Conservation (phyloP, 2,329 filamentous ascomycete species). For the Plenodomus lindquistii region DNA sequence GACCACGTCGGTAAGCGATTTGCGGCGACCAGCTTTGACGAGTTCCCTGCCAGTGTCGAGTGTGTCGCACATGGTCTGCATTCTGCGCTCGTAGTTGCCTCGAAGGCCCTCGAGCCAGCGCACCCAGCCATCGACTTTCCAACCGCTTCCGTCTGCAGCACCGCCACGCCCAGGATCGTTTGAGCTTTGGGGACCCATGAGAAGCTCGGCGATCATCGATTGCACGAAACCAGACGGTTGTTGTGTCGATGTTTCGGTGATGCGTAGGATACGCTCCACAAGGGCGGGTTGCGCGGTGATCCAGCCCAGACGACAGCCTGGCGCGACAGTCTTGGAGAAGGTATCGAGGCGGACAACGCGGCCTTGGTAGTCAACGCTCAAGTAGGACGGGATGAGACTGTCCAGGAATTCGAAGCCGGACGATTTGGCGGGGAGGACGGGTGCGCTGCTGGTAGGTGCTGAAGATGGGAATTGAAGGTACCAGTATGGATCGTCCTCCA, state of each 20-base stretch:
- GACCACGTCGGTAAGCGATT: conserved; percentile 34
- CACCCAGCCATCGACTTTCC: conserved; percentile 85
- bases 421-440: conserved; percentile 51
- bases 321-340: conserved; percentile 90
- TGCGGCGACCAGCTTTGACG: conserved; percentile 62
- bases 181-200: conserved; percentile 70
- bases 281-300: conserved; percentile 81
- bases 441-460: conserved; percentile 42
- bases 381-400: conserved; percentile 79
- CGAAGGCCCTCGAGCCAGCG: conserved; percentile 87
- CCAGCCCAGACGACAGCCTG: conserved; percentile 88
- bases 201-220: conserved; percentile 73
- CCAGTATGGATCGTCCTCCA: conserved; percentile 97
- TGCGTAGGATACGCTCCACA: conserved; percentile 72
- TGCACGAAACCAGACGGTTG: conserved; percentile 91
- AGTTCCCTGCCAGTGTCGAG: conserved; percentile 71
- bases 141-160: conserved; percentile 61
- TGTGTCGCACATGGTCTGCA: conserved; percentile 75
- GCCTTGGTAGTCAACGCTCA: conserved; percentile 80
- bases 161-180: conserved; percentile 52
- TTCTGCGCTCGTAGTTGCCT: conserved; percentile 81
- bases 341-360: conserved; percentile 89
- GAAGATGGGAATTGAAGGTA: conserved; percentile 86
- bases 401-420: conserved; percentile 79
- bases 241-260: conserved; percentile 77